Base-by-base conservation (phyloP, 179 eudicot genomes). In the Sideroxylon spinosum region DNA sequence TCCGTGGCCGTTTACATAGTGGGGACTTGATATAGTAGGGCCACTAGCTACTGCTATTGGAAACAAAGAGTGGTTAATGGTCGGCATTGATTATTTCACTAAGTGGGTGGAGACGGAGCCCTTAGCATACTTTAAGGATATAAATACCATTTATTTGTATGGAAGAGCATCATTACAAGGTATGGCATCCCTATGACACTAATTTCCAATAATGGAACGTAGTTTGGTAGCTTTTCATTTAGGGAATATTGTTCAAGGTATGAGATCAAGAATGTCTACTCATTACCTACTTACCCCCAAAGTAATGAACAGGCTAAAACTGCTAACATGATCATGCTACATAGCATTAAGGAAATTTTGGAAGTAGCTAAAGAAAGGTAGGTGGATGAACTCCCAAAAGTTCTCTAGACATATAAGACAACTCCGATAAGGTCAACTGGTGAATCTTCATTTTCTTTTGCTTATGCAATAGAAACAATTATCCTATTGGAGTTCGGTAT, bases 91-190 rank as follows among this genome's bases (percentile, higher is more conserved):
- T 10, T 65, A 65, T 44, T 25, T 65, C 70, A 65, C 17, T 16
- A 65, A 65, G 25, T 65, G 70, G 70, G 70, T 65, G 13, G 70
- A 65, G n/a, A 37, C 19, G 11, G 46, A 65, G 9, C 70, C 70
- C 25, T 32, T 65, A 13, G 7, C 70, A 12, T 8, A 9, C 0
- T 25, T 65, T 13, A 65, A 25, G 6, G 25, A 65, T 13, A 25
- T 0, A 6, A 13, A 25, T 5, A 37, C 11, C 0, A 4, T 1
- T 2, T 8, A 9, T 12, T 7, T 65, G 3, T 1, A 3, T 32
- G 37, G 37, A 25, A 25, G 19, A 65, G 25, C 16, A 26, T 25
- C 2, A 19, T 65, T 11, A 22, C 6, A 3, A 22, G 70, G 4
- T 65, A 25, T 26, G 44, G 46, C 17, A 26, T 65, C 4, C 19